Evolutionary conservation across 805 yeast genomes (phyloP), one percentile per base, ranked within the genome.

Genomic region (Yueomyces sp.): DNA sequence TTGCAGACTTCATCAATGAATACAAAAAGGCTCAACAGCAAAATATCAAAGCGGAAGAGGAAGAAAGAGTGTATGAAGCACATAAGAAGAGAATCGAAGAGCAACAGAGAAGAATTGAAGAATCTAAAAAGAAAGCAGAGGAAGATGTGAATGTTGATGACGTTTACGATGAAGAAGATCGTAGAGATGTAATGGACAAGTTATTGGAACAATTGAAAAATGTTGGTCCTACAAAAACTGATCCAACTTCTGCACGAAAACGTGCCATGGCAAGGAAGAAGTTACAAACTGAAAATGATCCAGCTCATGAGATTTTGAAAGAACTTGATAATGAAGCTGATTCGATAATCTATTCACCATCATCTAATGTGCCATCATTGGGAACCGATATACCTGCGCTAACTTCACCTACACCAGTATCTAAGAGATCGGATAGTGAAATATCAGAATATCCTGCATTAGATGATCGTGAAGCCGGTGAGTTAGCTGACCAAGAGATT

Each of bases 191-290:
- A 38, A 86, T 92, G 83, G 98, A 92, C 59, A 76, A 81, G 34
- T 68, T 92, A 41, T 70, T 92, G 45, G 94, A 87, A 59, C 85
- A 83, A 55, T 72, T 92, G 55, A 81, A 87, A 56, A 87, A 88
- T 19, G 85, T 92, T 0, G 94, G 90, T 1, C 84, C 92, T 8
- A 64, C 78, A 4, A 77, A 78, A 48, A 78, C 85, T 4, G 92
- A 87, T 48, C 76, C 92, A 1, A 68, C 85, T 2, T 75, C 86
- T 3, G 94, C 95, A 0, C 70, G 94, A 53, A 77, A 85, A 53
- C 70, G 92, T 43, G 94, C 90, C 1, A 68, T 79, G 52, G 81
- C 85, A 45, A 74, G 87, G 50, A 78, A 72, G 55, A 80, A 79
- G 42, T 60, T 77, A 51, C 52, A 71, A 8, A 44, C 44, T 11